phyloP scores from a whole-genome alignment of 441 rosid species.

The Melastoma candidum region DNA sequence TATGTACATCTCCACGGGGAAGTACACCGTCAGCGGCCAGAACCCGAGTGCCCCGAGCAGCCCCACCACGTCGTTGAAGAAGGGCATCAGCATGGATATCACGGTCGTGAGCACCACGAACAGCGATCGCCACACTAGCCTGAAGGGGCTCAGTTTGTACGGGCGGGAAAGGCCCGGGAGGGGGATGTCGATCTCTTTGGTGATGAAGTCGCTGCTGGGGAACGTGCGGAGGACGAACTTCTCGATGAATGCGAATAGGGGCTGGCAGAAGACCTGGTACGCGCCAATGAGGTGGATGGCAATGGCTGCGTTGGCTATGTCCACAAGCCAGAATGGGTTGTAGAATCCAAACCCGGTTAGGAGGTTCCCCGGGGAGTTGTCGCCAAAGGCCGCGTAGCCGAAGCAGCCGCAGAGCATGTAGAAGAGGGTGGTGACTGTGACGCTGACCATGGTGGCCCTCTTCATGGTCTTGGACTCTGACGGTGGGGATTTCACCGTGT shows the following conservation, averaged over 20 bases:
- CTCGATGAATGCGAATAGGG: conserved; percentile 69
- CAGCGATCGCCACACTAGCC: conserved; percentile 59
- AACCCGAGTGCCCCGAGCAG: conserved; percentile 75
- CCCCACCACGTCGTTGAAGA: conserved; percentile 69
- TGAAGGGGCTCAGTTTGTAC: conserved; percentile 49
- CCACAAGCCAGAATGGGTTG: conserved; percentile 78
- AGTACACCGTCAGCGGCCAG: conserved; percentile 81
- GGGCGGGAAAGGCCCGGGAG: conserved; percentile 26
- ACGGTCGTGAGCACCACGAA: conserved; percentile 61
- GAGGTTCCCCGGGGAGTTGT: conserved; percentile 61
- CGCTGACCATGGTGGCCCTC: conserved; percentile 52
- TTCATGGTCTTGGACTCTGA: conserved; percentile 69
- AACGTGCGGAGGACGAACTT: conserved; percentile 25
- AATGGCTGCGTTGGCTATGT: conserved; percentile 81
- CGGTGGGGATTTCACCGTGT: conserved; percentile 68
- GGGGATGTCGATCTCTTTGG: conserved; percentile 39
- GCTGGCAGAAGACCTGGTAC: conserved; percentile 82
- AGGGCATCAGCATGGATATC: conserved; percentile 79
- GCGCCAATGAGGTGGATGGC: conserved; percentile 78
- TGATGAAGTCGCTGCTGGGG: conserved; percentile 48
- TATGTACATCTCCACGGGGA: conserved; percentile 85
- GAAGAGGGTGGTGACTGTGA: conserved; percentile 53
- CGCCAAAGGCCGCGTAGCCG: conserved; percentile 89
- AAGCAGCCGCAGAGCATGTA: conserved; percentile 84
- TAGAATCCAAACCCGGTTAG: conserved; percentile 75